Conservation (phyloP, 805 yeast genomes). For the Nematodospora valgi region DNA sequence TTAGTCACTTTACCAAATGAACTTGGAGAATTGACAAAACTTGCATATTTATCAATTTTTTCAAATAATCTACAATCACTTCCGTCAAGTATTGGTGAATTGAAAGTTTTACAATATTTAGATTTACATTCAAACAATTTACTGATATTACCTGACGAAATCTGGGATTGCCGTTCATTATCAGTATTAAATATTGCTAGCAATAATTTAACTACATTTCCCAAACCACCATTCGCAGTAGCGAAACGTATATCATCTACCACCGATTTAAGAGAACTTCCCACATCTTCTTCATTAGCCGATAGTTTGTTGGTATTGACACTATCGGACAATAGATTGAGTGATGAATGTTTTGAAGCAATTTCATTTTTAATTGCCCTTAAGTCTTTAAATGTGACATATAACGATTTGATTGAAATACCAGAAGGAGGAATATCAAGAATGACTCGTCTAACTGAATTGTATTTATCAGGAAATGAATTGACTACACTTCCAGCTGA, state of each 20-base stretch:
- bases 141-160: constrained; percentile 60
- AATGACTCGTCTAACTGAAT: constrained; percentile 53
- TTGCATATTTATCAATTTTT: constrained; percentile 66
- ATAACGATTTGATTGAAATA: constrained; percentile 79
- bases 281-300: constrained; percentile 24
- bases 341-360: constrained; percentile 70
- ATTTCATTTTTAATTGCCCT: constrained; percentile 58
- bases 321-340: constrained; percentile 79
- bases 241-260: constrained; percentile 31
- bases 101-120: constrained; percentile 57
- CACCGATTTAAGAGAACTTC: constrained; percentile 17
- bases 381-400: constrained; percentile 68
- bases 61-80: constrained; percentile 71
- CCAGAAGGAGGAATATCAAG: constrained; percentile 68
- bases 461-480: constrained; percentile 82
- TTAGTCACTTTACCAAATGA: constrained; percentile 72
- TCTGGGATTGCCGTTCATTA: constrained; percentile 61
- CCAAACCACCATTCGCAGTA: constrained; percentile 44
- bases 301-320: constrained; percentile 55
- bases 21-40: constrained; percentile 53
- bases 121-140: constrained; percentile 86
- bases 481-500: constrained; percentile 80
- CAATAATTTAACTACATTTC: constrained; percentile 59
- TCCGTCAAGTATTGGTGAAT: constrained; percentile 62
- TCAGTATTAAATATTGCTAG: constrained; percentile 68